Evolutionary conservation across 345 rosid genomes (phyloP).

Genomic region (Citrus inodora): DNA sequence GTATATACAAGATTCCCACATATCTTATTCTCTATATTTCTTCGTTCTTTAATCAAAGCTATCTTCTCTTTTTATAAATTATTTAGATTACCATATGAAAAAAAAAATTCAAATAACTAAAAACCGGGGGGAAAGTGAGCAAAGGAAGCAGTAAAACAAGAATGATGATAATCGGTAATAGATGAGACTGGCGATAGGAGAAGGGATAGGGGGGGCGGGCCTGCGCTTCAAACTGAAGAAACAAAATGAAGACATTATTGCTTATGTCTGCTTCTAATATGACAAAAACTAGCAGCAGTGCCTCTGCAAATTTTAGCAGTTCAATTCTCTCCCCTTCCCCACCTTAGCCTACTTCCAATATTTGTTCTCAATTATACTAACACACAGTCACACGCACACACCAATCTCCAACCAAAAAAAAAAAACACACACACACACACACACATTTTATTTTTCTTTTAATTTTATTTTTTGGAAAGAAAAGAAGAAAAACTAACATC

Average conservation of each 20-base stretch:
- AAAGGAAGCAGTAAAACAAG: neutral
- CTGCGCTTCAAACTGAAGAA: slow-evolving; percentile 35
- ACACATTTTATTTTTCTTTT: too few relatives aligned
- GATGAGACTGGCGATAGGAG: neutral
- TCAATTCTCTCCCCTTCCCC: slow-evolving; percentile 21
- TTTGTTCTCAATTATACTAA: slow-evolving; percentile 1
- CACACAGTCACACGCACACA: neutral
- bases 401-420: too few relatives aligned
- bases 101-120: too few relatives aligned
- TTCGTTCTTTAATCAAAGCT: neutral
- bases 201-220: neutral
- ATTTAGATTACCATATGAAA: too few relatives aligned
- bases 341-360: neutral
- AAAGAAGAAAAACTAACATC: too few relatives aligned
- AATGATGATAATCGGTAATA: slow-evolving; percentile 13
- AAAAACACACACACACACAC: too few relatives aligned
- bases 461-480: too few relatives aligned
- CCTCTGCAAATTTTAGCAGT: slow-evolving; percentile 19
- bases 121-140: too few relatives aligned
- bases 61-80: neutral
- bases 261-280: slow-evolving; percentile 45
- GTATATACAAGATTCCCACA: neutral
- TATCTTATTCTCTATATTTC: neutral
- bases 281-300: slow-evolving; percentile 32
- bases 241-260: slow-evolving; percentile 40